These are phyloP conservation scores for Aspergillus fijiensis DNA, from an alignment of 2,329 filamentous ascomycete genomes.

Conservation along the genomic window DNA sequence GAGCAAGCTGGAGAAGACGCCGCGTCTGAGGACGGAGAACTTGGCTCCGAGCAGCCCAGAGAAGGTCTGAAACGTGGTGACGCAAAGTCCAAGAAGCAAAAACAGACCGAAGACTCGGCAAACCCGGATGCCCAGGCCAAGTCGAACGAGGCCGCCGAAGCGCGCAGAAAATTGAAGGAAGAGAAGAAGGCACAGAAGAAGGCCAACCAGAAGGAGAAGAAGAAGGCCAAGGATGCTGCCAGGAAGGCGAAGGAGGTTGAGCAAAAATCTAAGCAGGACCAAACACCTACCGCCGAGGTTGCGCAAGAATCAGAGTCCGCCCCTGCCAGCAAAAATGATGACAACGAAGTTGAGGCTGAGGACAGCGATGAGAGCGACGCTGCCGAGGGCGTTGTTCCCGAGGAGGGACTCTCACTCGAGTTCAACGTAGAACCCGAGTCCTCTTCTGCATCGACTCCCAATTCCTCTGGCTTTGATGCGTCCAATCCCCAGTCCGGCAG, in stretches of 20 bases:
- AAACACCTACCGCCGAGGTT: conserved; percentile 18
- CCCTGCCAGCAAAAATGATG: conserved; percentile 20
- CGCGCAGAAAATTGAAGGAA: conserved; percentile 39
- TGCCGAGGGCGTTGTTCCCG: conserved; percentile 42
- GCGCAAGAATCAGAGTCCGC: conserved; percentile 25
- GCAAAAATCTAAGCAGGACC: conserved; percentile 26
- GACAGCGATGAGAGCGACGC: conserved; percentile 31
- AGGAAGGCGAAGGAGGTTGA: conserved; percentile 39
- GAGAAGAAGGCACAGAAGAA: conserved; percentile 49
- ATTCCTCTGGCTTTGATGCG: conserved; percentile 59
- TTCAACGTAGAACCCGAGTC: conserved; percentile 41
- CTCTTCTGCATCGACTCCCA: conserved; percentile 50
- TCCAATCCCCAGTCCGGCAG: conserved; percentile 53
- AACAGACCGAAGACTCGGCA: conserved; percentile 40
- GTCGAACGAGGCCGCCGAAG: conserved; percentile 35
- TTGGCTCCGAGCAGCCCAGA: conserved; percentile 52
- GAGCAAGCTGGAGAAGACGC: conserved; percentile 45
- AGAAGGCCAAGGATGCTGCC: conserved; percentile 43
- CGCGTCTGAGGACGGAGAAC: conserved; percentile 47
- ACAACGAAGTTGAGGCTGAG: conserved; percentile 23
- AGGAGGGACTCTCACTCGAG: conserved; percentile 51
- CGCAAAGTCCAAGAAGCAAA: conserved; percentile 56
- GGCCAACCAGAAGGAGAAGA: conserved; percentile 50
- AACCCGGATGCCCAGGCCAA: conserved; percentile 24
- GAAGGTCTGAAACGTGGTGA: conserved; percentile 59